These are phyloP conservation scores for Xanthoceras sorbifolium DNA, from an alignment of 345 rosid genomes.

Conservation along the genomic window DNA sequence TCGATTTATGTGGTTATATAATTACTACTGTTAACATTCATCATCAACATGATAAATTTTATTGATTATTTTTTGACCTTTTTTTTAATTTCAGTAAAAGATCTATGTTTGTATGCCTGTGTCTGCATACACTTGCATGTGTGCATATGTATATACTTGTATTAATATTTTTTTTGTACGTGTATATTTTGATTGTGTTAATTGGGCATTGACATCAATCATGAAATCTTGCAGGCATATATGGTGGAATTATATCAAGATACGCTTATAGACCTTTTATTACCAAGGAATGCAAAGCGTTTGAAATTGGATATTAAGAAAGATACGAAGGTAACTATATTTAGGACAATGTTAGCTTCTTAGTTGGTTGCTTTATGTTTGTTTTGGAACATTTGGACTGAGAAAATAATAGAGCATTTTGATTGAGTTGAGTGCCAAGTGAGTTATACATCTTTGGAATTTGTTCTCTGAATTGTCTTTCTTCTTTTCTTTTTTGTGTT, in stretches of 20 bases:
- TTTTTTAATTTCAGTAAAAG: no score
- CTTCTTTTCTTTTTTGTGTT: not conserved
- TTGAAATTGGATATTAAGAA: conserved; percentile 90
- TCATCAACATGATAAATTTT: not conserved
- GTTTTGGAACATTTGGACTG: not conserved
- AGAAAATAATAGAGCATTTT: not conserved
- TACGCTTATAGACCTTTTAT: conserved; percentile 79
- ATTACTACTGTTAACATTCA: not conserved
- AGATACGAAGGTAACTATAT: conserved; percentile 68
- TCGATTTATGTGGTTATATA: not conserved
- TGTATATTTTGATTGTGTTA: not conserved
- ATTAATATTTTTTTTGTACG: not conserved
- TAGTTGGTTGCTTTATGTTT: not conserved
- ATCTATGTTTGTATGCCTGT: no score
- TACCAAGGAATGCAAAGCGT: conserved; percentile 70
- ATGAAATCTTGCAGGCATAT: conserved; percentile 60
- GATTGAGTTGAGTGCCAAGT: not conserved
- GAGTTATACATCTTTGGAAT: not conserved
- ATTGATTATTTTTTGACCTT: not conserved
- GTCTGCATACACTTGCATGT: no score
- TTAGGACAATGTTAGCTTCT: not conserved
- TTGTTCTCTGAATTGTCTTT: not conserved
- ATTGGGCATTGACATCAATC: conserved; percentile 13
- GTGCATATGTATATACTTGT: not conserved
- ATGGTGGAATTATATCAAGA: conserved; percentile 98